Evolutionary conservation across 352 stramenopile species (phyloP).

Genomic region (Phytophthora litchii): DNA sequence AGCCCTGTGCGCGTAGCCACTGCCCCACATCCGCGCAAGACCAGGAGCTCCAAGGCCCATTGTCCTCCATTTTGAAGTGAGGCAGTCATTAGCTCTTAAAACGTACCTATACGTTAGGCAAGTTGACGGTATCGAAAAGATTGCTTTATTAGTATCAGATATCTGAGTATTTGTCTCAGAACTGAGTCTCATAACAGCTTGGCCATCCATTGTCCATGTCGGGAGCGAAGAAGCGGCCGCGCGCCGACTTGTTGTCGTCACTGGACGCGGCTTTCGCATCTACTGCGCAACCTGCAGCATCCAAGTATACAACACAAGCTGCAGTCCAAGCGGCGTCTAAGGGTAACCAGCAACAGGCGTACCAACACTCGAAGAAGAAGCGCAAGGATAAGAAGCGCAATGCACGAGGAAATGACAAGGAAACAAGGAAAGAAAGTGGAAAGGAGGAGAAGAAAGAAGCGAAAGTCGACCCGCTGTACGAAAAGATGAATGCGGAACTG

Average conservation of each 20-base stretch:
- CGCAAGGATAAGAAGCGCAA: conserved; percentile 39
- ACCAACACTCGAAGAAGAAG: conserved; percentile 72
- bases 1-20: conserved; percentile 41
- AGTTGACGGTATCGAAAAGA: conserved; percentile 13
- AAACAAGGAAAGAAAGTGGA: not conserved
- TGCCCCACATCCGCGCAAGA: conserved; percentile 41
- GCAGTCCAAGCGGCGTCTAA: conserved; percentile 43
- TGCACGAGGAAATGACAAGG: conserved; percentile 5
- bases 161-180: conserved; percentile 8
- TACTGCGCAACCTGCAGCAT: conserved; percentile 33
- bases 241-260: conserved; percentile 75
- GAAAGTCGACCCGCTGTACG: conserved; percentile 55
- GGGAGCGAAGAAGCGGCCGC: conserved; percentile 64
- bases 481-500: conserved; percentile 52
- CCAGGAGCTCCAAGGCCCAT: conserved; percentile 39
- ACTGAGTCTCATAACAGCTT: conserved; percentile 23
- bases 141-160: conserved; percentile 20
- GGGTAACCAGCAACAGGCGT: conserved; percentile 64
- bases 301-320: conserved; percentile 77
- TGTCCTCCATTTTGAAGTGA: conserved; percentile 31
- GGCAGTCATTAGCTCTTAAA: conserved; percentile 7
- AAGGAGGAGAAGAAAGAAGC: conserved; percentile 16
- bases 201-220: conserved; percentile 14
- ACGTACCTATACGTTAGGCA: conserved; percentile 16
- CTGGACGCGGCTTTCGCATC: conserved; percentile 74